Base-by-base conservation (phyloP, 2,329 filamentous ascomycete genomes). In the Colletotrichum abscissum region DNA sequence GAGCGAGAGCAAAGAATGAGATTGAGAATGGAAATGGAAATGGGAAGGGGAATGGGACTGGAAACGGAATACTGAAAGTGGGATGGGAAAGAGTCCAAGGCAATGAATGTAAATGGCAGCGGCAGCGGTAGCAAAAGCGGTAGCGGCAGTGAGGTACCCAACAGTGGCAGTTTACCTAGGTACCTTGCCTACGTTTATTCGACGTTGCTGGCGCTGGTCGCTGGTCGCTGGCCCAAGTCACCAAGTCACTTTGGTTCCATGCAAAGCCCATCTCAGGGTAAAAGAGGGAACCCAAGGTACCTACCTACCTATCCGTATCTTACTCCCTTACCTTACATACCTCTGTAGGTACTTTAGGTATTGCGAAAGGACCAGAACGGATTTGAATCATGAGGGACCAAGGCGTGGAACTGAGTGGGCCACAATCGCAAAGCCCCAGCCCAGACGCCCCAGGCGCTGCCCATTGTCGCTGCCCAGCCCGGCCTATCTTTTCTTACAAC, bases 81-180 rank as follows among this genome's bases (percentile, higher is more conserved):
- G 38, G 58, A 69, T 69, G 69, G 58, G 55, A 72, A 58, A 72
- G 46, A 42, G 59, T 52, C 59, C 24, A 56, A 69, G 54, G 26
- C 54, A 33, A 67, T 19, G 26, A 60, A 33, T 60, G 33, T n/a
- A 58, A 16, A 42, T 42, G 38, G 38, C 38, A 52, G 56, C 56
- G 64, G 28, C 26, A 28, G 38, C 35, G 14, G 30, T 9, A 33
- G 30, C 26, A 26, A 26, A 26, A 26, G 26, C 8, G 28, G 28
- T 2, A 30, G 35, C 12, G 12, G 35, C 35, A 38, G 11, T 14
- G 26, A 26, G 26, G 38, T 42, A 19, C 16, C 4, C 1, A 35
- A 12, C 11, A 35, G 33, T 12, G 33, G 33, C 33, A 35, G 33
- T 2, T 35, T 11, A 26, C 26, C 26, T 30, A 33, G 33, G 33